Conservation (phyloP, 257 asterid genomes). For the Solanum medicagineum region DNA sequence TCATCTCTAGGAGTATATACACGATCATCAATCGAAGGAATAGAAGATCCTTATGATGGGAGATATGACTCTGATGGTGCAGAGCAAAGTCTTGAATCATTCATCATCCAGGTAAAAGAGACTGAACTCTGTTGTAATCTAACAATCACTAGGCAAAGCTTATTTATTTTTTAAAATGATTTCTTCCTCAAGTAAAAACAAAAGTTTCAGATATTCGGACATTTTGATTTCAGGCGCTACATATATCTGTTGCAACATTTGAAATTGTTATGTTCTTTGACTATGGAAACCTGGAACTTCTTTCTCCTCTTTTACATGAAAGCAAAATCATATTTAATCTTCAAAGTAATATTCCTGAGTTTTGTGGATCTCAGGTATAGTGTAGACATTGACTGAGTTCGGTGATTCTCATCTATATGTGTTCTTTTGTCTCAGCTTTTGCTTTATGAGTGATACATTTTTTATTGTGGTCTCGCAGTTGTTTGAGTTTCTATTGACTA, state of each 20-base stretch:
- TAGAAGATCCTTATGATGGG: conserved; percentile 81
- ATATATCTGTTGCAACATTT: not conserved
- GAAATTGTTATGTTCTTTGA: not conserved
- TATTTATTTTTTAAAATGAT: not conserved
- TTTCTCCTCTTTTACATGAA: not conserved
- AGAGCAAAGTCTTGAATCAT: conserved; percentile 82
- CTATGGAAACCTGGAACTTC: not conserved
- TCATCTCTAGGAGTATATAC: conserved; percentile 74
- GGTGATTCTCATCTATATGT: not conserved
- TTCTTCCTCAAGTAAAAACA: not conserved
- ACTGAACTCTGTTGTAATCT: not conserved
- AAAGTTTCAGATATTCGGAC: not conserved
- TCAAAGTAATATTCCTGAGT: not conserved
- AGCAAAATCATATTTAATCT: not conserved
- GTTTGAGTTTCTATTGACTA: conserved; percentile 74
- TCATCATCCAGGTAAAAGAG: conserved; percentile 69
- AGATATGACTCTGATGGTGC: conserved; percentile 97
- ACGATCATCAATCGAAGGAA: conserved; percentile 69
- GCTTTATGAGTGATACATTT: not conserved
- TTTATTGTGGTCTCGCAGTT: conserved; percentile 42
- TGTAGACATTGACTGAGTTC: not conserved
- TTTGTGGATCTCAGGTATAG: not conserved
- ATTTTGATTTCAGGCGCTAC: not conserved
- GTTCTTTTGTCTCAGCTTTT: not conserved
- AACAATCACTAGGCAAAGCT: not conserved